A percentile compares a stretch with the other conserved stretches of the same genome.
These are phyloP conservation scores for Amphicarpaea edgeworthii DNA, from an alignment of 306 rosid species.

Conservation along the genomic window DNA sequence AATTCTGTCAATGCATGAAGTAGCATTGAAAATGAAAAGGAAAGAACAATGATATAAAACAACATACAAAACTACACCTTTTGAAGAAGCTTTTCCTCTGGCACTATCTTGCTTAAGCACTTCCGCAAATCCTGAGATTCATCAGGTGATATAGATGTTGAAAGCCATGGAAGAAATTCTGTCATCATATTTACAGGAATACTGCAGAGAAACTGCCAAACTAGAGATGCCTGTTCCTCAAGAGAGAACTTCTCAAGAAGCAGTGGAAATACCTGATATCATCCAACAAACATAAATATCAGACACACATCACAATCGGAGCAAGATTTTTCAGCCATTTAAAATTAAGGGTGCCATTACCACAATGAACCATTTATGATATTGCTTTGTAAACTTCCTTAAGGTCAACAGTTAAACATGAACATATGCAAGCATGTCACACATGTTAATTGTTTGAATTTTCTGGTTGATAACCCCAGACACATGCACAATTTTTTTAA, in stretches of 20 bases:
- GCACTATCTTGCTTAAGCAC: constrained; percentile 81
- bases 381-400: constrained; percentile 3
- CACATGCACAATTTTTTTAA: constrained; percentile 28
- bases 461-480: constrained; percentile 31
- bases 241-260: constrained; percentile 88
- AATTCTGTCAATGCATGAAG: constrained; percentile 13
- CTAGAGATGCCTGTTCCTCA: constrained; percentile 92
- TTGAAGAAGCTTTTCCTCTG: constrained; percentile 97
- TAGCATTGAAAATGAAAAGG: constrained; percentile 27
- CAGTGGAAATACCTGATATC: constrained; percentile 88
- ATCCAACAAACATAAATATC: constrained; percentile 39
- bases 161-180: constrained; percentile 95
- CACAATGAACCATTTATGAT: constrained; percentile 29
- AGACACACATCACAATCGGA: constrained; percentile 1
- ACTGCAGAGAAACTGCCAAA: constrained; percentile 98
- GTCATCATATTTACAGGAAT: constrained; percentile 98
- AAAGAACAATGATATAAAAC: constrained; percentile 35
- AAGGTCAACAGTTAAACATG: constrained; percentile 13
- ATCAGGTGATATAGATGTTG: constrained; percentile 81
- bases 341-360: constrained; percentile 16
- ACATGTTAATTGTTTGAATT: constrained; percentile 21
- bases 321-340: constrained; percentile 5
- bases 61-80: constrained; percentile 62
- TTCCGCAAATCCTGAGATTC: constrained; percentile 78
- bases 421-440: constrained; percentile 32